These are phyloP conservation scores for Metschnikowia cubensis DNA, from an alignment of 805 yeast genomes.

Conservation along the genomic window DNA sequence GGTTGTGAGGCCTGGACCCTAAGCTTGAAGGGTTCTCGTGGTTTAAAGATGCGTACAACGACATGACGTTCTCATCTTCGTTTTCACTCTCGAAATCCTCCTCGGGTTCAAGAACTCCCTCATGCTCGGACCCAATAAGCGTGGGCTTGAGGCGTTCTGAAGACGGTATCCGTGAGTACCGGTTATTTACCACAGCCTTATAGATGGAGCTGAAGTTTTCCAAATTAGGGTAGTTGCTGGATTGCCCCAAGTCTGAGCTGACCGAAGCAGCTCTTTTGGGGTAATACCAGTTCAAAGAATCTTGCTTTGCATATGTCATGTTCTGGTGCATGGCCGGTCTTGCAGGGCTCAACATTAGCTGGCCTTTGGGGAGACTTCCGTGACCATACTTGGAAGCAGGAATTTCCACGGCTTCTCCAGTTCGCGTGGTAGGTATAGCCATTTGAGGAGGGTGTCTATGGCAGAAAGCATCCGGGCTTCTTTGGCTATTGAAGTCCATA, in stretches of 20 bases:
- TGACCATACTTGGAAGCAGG: conserved; percentile 30
- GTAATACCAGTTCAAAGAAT: conserved; percentile 24
- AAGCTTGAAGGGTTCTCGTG: conserved; percentile 17
- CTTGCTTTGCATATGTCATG: conserved; percentile 2
- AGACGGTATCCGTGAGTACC: conserved; percentile 12
- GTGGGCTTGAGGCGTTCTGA: conserved; percentile 6
- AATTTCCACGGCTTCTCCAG: conserved; percentile 76
- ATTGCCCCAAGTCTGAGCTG: conserved; percentile 10
- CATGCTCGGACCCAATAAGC: conserved; percentile 2
- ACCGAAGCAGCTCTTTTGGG: conserved; percentile 18
- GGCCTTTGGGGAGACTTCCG: conserved; percentile 2
- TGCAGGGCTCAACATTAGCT: neutral
- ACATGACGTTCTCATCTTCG: conserved; percentile 70
- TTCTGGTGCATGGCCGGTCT: conserved; percentile 1
- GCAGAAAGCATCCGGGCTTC: conserved; percentile 16
- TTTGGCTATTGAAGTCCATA: conserved; percentile 4
- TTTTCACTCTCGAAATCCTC: conserved; percentile 36
- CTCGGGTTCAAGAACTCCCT: conserved; percentile 8
- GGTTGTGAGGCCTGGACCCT: conserved; percentile 11
- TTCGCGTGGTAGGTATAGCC: conserved; percentile 79
- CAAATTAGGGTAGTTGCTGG: conserved; percentile 18
- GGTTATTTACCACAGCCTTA: conserved; percentile 16
- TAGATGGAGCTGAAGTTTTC: conserved; percentile 27
- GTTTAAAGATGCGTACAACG: conserved; percentile 53
- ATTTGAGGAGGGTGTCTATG: conserved; percentile 41